Evolutionary conservation across 176 grass and related monocot species (phyloP).

Genomic region (Musa beccarii): DNA sequence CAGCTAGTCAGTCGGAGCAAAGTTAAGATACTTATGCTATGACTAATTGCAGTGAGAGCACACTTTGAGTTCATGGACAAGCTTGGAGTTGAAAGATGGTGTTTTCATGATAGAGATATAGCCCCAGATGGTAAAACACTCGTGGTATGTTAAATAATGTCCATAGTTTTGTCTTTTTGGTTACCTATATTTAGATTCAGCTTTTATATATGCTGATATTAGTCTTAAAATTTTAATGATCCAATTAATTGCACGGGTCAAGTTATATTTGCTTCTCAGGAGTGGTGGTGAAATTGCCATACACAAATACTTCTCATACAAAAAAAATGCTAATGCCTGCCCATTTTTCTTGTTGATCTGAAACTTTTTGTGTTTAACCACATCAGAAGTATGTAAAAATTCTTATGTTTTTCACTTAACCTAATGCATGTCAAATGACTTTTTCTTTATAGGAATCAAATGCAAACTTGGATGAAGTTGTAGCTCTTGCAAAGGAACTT

Average conservation of each 20-base stretch:
- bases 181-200: not conserved
- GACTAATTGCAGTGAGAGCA: constrained; percentile 56
- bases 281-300: no score
- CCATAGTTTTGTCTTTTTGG: not conserved
- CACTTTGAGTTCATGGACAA: constrained; percentile 97
- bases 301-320: no score
- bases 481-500: constrained; percentile 76
- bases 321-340: no score
- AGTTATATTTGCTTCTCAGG: not conserved
- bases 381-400: no score
- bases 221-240: not conserved
- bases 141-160: constrained; percentile 26
- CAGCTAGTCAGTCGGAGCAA: not conserved
- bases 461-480: constrained; percentile 83
- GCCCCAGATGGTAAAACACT: constrained; percentile 80
- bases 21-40: not conserved
- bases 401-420: not conserved
- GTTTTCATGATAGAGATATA: constrained; percentile 97
- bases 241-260: not conserved
- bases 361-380: no score
- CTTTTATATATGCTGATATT: not conserved
- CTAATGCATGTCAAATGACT: not conserved
- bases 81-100: constrained; percentile 92
- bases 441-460: constrained; percentile 74
- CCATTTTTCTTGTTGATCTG: no score